Percentiles rank a stretch among this genome's conserved stretches.
Conservation (phyloP, 2,329 filamentous ascomycete species). For the Pestalotiopsis sp. region DNA sequence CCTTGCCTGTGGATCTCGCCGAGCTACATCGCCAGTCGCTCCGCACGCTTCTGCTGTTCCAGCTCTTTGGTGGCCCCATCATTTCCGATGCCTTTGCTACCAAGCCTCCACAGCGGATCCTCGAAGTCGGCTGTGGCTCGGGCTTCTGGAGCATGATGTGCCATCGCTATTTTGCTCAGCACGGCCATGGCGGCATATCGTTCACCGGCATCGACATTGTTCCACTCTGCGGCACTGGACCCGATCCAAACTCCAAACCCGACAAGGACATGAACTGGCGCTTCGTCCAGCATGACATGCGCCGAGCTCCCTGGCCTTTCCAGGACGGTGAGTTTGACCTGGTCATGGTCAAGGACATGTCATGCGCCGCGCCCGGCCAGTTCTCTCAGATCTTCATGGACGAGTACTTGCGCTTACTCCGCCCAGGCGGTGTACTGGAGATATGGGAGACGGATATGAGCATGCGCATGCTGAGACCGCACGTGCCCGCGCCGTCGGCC, state of each 20-base stretch:
- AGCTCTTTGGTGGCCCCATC: constrained; percentile 79
- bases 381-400: constrained; percentile 61
- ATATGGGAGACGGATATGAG: constrained; percentile 89
- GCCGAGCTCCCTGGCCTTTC: constrained; percentile 76
- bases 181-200: constrained; percentile 69
- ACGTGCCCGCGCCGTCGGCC: constrained; percentile 59
- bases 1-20: constrained; percentile 83
- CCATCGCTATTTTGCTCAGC: constrained; percentile 74
- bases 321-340: constrained; percentile 81
- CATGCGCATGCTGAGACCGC: constrained; percentile 80
- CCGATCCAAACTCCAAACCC: constrained; percentile 49
- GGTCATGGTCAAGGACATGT: constrained; percentile 85
- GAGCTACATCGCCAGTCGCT: constrained; percentile 89
- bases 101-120: constrained; percentile 73
- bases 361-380: constrained; percentile 64
- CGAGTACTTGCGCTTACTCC: constrained; percentile 77
- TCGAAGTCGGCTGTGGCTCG: constrained; percentile 86
- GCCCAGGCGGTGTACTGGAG: constrained; percentile 78
- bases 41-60: constrained; percentile 78
- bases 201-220: constrained; percentile 86
- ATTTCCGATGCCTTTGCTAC: constrained; percentile 70
- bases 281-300: constrained; percentile 86
- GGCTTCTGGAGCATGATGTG: constrained; percentile 91
- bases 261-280: constrained; percentile 81
- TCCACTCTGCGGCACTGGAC: constrained; percentile 58